Evolutionary conservation across 2,329 filamentous ascomycete genomes (phyloP), one percentile per base, ranked within the genome.

Genomic region (Diaporthe nobilis): DNA sequence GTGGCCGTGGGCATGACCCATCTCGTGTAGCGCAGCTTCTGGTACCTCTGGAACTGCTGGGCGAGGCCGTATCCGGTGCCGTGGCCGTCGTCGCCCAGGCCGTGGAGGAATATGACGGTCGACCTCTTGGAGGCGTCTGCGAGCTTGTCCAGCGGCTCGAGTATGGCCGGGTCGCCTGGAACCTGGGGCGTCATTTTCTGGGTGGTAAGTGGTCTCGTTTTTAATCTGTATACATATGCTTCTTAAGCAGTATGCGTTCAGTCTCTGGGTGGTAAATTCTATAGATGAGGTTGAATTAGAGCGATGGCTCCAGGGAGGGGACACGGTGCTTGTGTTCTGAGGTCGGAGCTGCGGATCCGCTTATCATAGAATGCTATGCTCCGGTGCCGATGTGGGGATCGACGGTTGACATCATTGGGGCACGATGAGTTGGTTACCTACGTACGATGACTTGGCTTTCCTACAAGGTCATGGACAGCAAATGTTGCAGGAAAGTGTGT

Each of bases 71-170:
- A 73, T 12, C 74, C 74, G 42, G 70, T 75, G 10, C 74, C 74
- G 17, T 55, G 70, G 28, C 74, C 74, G 51, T 75, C 74, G n/a
- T 75, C 74, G 28, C 74, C 74, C 4, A 75, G 55, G 42, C 74
- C 74, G n/a, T 75, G 74, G 12, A 75, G 74, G 60, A 75, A 75
- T 17, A 75, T 68, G 51, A 75, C 17, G 42, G 74, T 68, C 22
- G 74, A 75, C n/a, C 34, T 57, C 22, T 53, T 44, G 2, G 68
- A 72, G 12, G 60, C 49, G 12, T 60, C 60, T 72, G 74, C 58
- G 49, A 63, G 51, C 28, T 34, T 57, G n/a, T 73, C 58, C 10
- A 75, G 60, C 20, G 57, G 68, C 31, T 72, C 61, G n/a, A 75
- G 74, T 31, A 75, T 22, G 42, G 72, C 60, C 8, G 60, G 74